Conservation (phyloP, 306 rosid genomes). For the Ormosia semicastrata region DNA sequence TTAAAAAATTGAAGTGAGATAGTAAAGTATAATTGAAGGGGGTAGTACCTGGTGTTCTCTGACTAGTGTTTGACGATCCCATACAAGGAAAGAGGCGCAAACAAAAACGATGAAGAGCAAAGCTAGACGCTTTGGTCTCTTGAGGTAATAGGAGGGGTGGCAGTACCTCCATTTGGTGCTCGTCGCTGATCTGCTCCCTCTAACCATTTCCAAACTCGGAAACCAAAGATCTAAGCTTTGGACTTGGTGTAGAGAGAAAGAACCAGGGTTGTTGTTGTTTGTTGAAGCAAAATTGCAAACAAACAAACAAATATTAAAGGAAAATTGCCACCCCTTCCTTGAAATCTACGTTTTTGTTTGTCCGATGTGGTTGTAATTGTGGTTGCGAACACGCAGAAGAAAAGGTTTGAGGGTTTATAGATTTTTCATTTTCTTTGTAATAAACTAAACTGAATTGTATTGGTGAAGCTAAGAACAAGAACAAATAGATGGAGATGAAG, state of each 20-base stretch:
- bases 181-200: slow-evolving; percentile 61
- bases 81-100: slow-evolving; percentile 56
- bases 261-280: background rate
- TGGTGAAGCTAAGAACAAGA: background rate
- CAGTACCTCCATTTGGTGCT: slow-evolving; percentile 64
- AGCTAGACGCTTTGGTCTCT: slow-evolving; percentile 88
- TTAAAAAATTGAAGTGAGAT: background rate
- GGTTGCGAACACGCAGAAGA: background rate
- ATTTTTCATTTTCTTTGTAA: background rate
- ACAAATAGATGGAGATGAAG: background rate
- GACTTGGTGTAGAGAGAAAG: background rate
- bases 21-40: background rate
- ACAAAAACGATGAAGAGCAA: slow-evolving; percentile 80
- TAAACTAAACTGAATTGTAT: background rate
- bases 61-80: slow-evolving; percentile 95
- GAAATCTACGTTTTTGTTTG: slow-evolving; percentile 30
- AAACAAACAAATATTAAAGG: background rate
- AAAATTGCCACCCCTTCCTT: slow-evolving; percentile 27
- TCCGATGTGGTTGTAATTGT: background rate
- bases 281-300: background rate
- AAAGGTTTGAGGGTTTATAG: slow-evolving; percentile 10
- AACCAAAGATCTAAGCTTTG: slow-evolving; percentile 17
- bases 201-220: slow-evolving; percentile 49
- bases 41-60: slow-evolving; percentile 79
- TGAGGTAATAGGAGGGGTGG: slow-evolving; percentile 78